Percentiles rank a stretch among this genome's conserved stretches.
Conservation (phyloP, 192 early-diverging fungal genomes). For the Entomortierella parvispora region DNA sequence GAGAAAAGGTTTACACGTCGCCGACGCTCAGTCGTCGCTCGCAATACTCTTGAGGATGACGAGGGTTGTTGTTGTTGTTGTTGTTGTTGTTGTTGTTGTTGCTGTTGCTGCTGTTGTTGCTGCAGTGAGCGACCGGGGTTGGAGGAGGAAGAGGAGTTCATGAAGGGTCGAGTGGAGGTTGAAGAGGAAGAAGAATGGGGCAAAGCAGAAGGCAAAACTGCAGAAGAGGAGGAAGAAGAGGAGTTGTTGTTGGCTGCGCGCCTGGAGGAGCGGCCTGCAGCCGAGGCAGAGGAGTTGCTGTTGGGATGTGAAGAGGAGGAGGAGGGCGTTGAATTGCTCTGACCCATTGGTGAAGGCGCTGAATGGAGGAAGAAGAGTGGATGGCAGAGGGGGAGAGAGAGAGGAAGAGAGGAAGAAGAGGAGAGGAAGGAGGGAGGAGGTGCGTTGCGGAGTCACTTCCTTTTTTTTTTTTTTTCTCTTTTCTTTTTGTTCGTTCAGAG, state of each 20-base stretch:
- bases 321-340: conserved; percentile 21
- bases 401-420: background rate
- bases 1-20: conserved; percentile 42
- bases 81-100: conserved; percentile 20
- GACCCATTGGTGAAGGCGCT: conserved; percentile 19
- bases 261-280: too few species aligned
- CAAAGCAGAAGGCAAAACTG: background rate
- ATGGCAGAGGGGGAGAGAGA: background rate
- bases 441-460: too few species aligned
- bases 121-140: background rate
- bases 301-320: too few species aligned
- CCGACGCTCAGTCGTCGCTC: conserved; percentile 31
- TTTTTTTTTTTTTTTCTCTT: too few species aligned
- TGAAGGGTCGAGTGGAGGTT: background rate
- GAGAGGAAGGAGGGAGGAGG: conserved; percentile 1
- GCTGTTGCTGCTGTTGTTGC: conserved; percentile 3
- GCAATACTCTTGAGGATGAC: conserved; percentile 32
- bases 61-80: conserved; percentile 7
- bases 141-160: too few species aligned
- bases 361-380: background rate
- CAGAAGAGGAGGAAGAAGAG: background rate
- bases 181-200: background rate
- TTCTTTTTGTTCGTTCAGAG: too few species aligned
- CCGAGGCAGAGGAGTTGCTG: too few species aligned
- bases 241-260: too few species aligned